Conservation (phyloP, 1,139 yeast species). For the Magnusiomyces sp. region DNA sequence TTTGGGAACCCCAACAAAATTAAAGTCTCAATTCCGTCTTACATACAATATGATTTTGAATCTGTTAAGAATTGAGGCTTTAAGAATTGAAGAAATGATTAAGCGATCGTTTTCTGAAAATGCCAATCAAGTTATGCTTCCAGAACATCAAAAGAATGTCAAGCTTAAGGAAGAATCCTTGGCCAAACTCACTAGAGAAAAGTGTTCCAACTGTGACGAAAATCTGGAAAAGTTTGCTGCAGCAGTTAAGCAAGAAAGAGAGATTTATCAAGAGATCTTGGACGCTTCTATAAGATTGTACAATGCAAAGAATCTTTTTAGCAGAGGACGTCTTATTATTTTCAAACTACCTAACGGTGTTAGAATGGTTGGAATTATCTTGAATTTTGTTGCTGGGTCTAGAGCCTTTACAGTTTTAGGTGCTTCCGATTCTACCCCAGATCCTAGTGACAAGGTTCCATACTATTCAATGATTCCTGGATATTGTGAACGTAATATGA, state of each 20-base stretch:
- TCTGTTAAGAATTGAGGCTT: slow-evolving; percentile 82
- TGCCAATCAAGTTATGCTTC: slow-evolving; percentile 72
- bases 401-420: neutral
- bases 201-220: slow-evolving; percentile 33
- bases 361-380: slow-evolving; percentile 43
- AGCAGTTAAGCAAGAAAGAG: slow-evolving; percentile 40
- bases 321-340: slow-evolving; percentile 52
- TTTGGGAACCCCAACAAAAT: slow-evolving; percentile 80
- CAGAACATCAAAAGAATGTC: slow-evolving; percentile 72
- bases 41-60: slow-evolving; percentile 95
- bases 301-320: slow-evolving; percentile 38
- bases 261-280: slow-evolving; percentile 40
- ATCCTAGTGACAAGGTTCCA: slow-evolving; percentile 36
- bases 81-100: slow-evolving; percentile 94
- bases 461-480: slow-evolving; percentile 39
- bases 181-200: slow-evolving; percentile 34
- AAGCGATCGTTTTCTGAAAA: slow-evolving; percentile 93
- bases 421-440: neutral
- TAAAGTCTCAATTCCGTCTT: slow-evolving; percentile 83
- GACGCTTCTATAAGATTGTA: slow-evolving; percentile 42
- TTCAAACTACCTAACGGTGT: slow-evolving; percentile 42
- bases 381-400: neutral
- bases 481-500: slow-evolving; percentile 29
- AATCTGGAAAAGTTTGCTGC: slow-evolving; percentile 42
- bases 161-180: slow-evolving; percentile 45